Base-by-base conservation (phyloP, 1,139 yeast species). In the Ogataea hybrid region DNA sequence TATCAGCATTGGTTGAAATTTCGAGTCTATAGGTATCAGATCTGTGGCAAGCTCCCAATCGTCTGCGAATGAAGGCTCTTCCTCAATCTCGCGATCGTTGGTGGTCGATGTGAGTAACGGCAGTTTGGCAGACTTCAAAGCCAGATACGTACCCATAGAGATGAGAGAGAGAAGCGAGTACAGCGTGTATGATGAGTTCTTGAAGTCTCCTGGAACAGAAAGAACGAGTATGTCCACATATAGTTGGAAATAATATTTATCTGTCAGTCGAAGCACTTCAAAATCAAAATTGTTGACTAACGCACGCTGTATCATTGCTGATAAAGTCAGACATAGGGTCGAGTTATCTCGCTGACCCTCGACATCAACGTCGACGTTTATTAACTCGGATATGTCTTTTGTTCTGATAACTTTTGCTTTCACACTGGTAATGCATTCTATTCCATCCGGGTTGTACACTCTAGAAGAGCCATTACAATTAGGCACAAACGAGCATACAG, bases 381-480 rank as follows among this genome's bases (percentile, higher is more conserved):
- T 68, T 27, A 88, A 66, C 23, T 75, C 70, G 47, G 55, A 25
- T 49, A 64, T 7, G 49, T 54, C 25, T 61, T 54, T 47, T 59
- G 73, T 62, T 42, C 75, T 72, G n/a, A 86, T 84, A 2, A 90
- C 97, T 55, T 85, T 84, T 8, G 90, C 77, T 63, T 90, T 90
- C 38, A 90, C 76, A 57, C 97, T 92, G 2, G 88, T 90, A 37
- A 90, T 82, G 58, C 96, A 88, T 63, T 90, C 97, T 53, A 89
- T 80, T 17, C 97, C 97, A 62, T 90, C 97, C 44, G 85, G 76
- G 28, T 88, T 75, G 54, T 90, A 73, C 28, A 90, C 79, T 65
- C 96, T 74, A 1, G 97, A 85, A 6, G 96, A 88, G 15, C 98
- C 98, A 65, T 90, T 87, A 7, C 96, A 84, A 34, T 83, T 79